Evolutionary conservation across 2,329 filamentous ascomycete species (phyloP), one percentile per base, ranked within the genome.

Genomic region (Emydomyces testavorans): DNA sequence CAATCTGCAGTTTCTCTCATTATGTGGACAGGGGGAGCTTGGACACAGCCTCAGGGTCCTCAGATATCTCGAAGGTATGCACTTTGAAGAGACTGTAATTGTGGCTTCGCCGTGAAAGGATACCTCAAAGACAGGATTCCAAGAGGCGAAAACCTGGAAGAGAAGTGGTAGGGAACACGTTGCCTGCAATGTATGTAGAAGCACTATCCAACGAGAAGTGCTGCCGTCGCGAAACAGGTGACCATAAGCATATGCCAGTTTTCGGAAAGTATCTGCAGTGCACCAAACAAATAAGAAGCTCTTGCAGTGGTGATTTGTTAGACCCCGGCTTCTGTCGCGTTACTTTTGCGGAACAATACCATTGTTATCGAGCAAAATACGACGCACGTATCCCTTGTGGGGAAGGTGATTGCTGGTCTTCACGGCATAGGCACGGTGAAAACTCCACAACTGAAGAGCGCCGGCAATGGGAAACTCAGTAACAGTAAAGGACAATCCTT

Each of bases 241-340:
- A 47, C 45, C 45, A 24, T 23, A 15, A 31, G 36, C 45, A 47
- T 47, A 47, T 47, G 45, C 36, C 28, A 36, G 45, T 23, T 47
- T 47, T 34, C 21, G 35, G 36, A 47, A 47, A 47, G 45, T 47
- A 47, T 47, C 36, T 47, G 36, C 36, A 40, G 35, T 23, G 26
- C 21, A 15, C 34, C 45, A 26, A 46, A 34, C 26, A 26, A 47
- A 47, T 39, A 6, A 26, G 26, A 36, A 40, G 11, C 13, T 16
- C 13, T 28, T 4, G 18, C 8, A n/a, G 36, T 18, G 28, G 35
- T 26, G 28, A 40, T 26, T 15, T 26, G 45, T 24, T 35, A 47
- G 45, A 47, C 31, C 46, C 46, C 38, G 38, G 37, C 26, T 18
- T 7, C 31, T 23, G 29, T 48, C 46, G 46, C 46, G 38, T 42